Evolutionary conservation across 257 asterid genomes (phyloP).

Genomic region (Gardenia jasminoides): DNA sequence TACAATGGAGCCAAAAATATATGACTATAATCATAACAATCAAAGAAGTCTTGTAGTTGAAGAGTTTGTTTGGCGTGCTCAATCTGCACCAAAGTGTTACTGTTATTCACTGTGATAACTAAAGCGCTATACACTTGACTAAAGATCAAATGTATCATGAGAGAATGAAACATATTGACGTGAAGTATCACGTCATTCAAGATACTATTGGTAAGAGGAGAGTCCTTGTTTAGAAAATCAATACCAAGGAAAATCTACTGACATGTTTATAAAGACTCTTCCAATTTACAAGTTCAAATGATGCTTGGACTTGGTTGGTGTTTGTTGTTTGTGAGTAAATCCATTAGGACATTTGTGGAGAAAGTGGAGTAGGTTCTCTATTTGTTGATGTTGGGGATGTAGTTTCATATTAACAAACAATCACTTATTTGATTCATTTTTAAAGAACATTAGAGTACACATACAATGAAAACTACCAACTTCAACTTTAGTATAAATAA

Average conservation of each 20-base stretch:
- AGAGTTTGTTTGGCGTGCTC: constrained; percentile 2
- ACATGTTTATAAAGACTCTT: background rate
- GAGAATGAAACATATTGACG: background rate
- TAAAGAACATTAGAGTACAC: too few species aligned
- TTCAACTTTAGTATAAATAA: too few species aligned
- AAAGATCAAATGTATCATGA: background rate
- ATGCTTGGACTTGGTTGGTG: background rate
- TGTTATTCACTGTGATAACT: background rate
- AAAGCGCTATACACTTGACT: background rate
- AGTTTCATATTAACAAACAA: too few species aligned
- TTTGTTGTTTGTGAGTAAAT: too few species aligned
- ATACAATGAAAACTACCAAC: too few species aligned
- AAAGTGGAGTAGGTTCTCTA: too few species aligned
- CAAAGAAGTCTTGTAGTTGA: constrained; percentile 4
- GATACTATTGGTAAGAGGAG: background rate
- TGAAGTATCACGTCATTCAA: background rate
- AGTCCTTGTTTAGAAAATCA: background rate
- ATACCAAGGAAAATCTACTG: background rate
- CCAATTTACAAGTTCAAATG: background rate
- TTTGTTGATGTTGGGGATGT: too few species aligned
- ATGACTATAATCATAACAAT: background rate
- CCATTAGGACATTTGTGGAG: too few species aligned
- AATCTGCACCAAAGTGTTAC: background rate
- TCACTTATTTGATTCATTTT: too few species aligned
- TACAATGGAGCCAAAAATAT: background rate